Evolutionary conservation across 2,329 filamentous ascomycete genomes (phyloP), one percentile per base, ranked within the genome.

Genomic region (Fusarium scirpi): DNA sequence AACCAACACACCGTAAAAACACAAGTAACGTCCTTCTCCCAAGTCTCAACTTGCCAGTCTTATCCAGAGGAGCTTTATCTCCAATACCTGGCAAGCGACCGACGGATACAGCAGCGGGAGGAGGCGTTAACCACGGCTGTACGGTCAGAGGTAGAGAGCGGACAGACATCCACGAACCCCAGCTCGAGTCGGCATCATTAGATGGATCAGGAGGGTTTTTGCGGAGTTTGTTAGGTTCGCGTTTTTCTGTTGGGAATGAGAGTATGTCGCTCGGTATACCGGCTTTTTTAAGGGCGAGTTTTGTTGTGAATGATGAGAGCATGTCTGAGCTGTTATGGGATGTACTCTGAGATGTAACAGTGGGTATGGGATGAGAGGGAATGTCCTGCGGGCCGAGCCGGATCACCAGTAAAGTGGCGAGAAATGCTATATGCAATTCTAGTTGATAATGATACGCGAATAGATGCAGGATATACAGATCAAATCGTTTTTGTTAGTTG

Each of bases 231-330:
- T 77, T 79, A 40, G 78, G 75, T 56, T 78, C 77, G 46, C 76
- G 76, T 34, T 57, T 65, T 29, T 30, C 61, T 43, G 58, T 78
- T 63, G 64, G 52, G 5, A 82, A 78, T 55, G 85, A 80, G 59
- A 89, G 78, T 48, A 83, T 78, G 70, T 88, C 80, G 77, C 81
- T 84, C 41, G 85, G 82, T 58, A 89, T 77, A 74, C 87, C 87
- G 53, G 83, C 83, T 75, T 87, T 88, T 69, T 83, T 86, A 71
- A 90, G 81, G 65, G 87, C 87, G 69, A 89, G 79, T 78, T 89
- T 89, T 47, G 87, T 86, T 18, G 84, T 83, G 60, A 90, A 78
- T 69, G 81, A 85, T 72, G 84, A 84, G 75, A 89, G 83, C 87
- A 89, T 89, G 30, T 27, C 57, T 47, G 44, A 34, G 32, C 0